Conservation (phyloP, 2,329 filamentous ascomycete genomes). For the Pseudomassariella vexata region DNA sequence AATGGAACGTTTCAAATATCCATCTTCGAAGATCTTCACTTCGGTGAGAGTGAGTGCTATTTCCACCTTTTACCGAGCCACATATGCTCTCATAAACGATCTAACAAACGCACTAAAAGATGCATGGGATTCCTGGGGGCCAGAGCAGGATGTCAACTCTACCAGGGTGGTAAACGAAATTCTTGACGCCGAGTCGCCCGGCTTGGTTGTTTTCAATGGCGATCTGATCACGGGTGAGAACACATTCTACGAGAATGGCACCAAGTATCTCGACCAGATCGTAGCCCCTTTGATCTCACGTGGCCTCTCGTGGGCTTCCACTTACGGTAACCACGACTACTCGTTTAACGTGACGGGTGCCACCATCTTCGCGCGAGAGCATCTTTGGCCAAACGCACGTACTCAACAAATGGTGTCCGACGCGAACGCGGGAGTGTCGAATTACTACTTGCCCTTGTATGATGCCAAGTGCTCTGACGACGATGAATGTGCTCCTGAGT, state of each 20-base stretch:
- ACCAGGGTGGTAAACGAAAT: conserved; percentile 51
- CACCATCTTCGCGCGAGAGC: conserved; percentile 36
- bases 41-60: conserved; percentile 53
- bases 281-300: conserved; percentile 51
- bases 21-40: conserved; percentile 66
- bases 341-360: conserved; percentile 49
- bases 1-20: conserved; percentile 47
- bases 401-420: conserved; percentile 34
- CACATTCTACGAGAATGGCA: conserved; percentile 47
- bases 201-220: conserved; percentile 64
- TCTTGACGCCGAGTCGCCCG: conserved; percentile 48
- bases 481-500: conserved; percentile 29
- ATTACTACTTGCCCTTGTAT: conserved; percentile 43
- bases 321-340: conserved; percentile 68
- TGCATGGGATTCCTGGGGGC: conserved; percentile 38
- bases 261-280: conserved; percentile 52
- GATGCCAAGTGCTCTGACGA: conserved; percentile 23
- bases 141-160: conserved; percentile 51
- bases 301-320: conserved; percentile 56
- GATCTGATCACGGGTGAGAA: conserved; percentile 68
- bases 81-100: background rate
- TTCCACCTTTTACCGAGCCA: no score
- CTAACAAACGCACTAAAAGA: no score
- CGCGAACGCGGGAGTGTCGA: conserved; percentile 33
- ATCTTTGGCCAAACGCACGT: conserved; percentile 28